Evolutionary conservation across 345 rosid genomes (phyloP).

Genomic region (Eucalyptus microcorys): DNA sequence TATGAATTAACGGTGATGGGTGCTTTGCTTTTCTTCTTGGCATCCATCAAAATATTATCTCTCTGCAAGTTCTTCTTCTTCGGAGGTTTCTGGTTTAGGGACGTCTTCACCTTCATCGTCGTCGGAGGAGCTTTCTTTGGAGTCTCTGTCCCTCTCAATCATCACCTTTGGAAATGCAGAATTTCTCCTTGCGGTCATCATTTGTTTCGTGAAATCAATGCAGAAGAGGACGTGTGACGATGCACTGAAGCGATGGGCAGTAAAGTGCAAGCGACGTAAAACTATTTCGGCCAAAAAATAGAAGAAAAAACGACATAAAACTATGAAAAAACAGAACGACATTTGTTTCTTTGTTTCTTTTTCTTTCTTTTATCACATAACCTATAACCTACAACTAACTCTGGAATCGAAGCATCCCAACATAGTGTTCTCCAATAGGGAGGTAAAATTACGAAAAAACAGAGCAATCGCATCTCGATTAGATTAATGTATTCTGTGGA

Average conservation of each 20-base stretch:
- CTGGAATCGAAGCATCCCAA: too few relatives aligned
- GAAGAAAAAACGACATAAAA: neutral
- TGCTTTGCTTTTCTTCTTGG: slow-evolving; percentile 47
- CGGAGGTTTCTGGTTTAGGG: slow-evolving; percentile 1
- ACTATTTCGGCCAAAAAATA: too few relatives aligned
- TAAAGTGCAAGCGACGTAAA: neutral
- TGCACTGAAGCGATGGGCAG: neutral
- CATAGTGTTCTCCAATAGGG: too few relatives aligned
- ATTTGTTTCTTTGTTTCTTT: neutral
- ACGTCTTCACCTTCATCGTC: slow-evolving; percentile 10
- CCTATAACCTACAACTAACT: too few relatives aligned
- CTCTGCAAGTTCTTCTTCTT: neutral
- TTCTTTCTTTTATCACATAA: too few relatives aligned
- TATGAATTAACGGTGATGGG: slow-evolving; percentile 54
- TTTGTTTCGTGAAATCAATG: neutral
- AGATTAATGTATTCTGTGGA: too few relatives aligned
- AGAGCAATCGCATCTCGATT: too few relatives aligned
- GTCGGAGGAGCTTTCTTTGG: slow-evolving; percentile 29
- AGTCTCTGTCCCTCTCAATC: slow-evolving; percentile 32
- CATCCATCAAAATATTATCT: neutral
- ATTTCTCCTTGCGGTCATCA: slow-evolving; percentile 1
- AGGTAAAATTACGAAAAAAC: too few relatives aligned
- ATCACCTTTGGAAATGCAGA: slow-evolving; percentile 39
- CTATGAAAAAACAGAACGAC: neutral
- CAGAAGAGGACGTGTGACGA: neutral